Conservation (phyloP, 179 eudicot species). For the Patellifolia procumbens region DNA sequence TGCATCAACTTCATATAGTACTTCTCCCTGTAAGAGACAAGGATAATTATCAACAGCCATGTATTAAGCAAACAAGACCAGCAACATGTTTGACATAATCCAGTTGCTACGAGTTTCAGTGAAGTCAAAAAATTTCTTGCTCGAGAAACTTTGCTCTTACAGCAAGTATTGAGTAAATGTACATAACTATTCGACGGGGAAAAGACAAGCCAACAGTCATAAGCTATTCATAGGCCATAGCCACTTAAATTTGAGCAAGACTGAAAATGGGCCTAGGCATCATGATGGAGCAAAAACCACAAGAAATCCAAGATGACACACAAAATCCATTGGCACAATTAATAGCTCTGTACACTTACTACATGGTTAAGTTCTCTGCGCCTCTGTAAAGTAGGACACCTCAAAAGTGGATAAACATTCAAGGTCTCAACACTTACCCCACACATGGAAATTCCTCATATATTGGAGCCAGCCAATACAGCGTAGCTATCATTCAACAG, state of each 20-base stretch:
- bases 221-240: neutral
- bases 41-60: slow-evolving; percentile 1
- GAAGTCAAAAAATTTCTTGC: neutral
- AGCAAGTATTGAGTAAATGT: neutral
- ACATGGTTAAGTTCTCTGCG: neutral
- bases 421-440: neutral
- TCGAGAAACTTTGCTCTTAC: neutral
- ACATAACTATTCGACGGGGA: neutral
- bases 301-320: neutral
- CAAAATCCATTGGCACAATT: neutral
- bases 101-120: neutral
- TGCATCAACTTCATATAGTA: slow-evolving; percentile 82
- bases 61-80: neutral
- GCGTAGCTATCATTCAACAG: too few species aligned
- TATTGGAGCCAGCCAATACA: neutral
- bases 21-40: slow-evolving; percentile 54
- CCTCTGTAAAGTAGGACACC: neutral
- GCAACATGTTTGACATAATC: neutral
- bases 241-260: neutral
- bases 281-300: neutral
- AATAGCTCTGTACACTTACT: neutral
- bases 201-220: neutral
- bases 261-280: neutral
- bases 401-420: neutral
- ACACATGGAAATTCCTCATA: neutral